Evolutionary conservation across 2,329 filamentous ascomycete species (phyloP).

Genomic region (Fusarium ambrosium): DNA sequence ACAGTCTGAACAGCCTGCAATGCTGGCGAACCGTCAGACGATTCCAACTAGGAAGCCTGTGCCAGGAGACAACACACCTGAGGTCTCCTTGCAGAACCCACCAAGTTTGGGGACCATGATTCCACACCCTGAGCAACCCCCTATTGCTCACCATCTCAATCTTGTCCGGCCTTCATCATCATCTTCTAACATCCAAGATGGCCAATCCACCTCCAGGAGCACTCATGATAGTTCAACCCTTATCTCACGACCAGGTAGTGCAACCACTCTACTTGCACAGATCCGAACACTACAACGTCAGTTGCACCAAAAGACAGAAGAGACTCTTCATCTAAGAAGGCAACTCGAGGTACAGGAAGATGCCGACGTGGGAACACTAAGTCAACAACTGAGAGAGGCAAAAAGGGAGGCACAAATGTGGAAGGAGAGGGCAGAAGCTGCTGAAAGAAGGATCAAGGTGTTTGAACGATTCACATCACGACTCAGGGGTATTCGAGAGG

Average conservation of each 20-base stretch:
- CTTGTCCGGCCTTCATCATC: slow-evolving; percentile 53
- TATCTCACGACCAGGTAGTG: slow-evolving; percentile 45
- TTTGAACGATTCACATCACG: slow-evolving; percentile 60
- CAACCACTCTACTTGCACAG: slow-evolving; percentile 60
- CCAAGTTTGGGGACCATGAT: slow-evolving; percentile 56
- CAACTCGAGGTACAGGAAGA: slow-evolving; percentile 61
- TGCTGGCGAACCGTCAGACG: slow-evolving; percentile 10
- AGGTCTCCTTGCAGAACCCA: slow-evolving; percentile 35
- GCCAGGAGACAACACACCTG: neutral
- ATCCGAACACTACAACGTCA: slow-evolving; percentile 64
- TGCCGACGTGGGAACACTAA: slow-evolving; percentile 60
- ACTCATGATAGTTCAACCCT: slow-evolving; percentile 15
- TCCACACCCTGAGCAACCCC: slow-evolving; percentile 53
- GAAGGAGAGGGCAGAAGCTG: slow-evolving; percentile 68
- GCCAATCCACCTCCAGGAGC: neutral
- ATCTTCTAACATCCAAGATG: slow-evolving; percentile 35
- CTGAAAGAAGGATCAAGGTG: slow-evolving; percentile 65
- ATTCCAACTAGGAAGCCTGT: slow-evolving; percentile 25
- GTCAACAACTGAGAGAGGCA: slow-evolving; percentile 61
- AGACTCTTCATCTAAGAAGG: slow-evolving; percentile 59
- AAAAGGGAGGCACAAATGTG: slow-evolving; percentile 57
- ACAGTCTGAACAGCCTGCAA: slow-evolving; percentile 7
- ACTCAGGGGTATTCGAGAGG: slow-evolving; percentile 50
- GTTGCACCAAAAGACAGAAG: slow-evolving; percentile 61
- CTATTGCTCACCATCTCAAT: slow-evolving; percentile 55